Conservation (phyloP, 2,329 filamentous ascomycete species). For the Sporothrix curviconia region DNA sequence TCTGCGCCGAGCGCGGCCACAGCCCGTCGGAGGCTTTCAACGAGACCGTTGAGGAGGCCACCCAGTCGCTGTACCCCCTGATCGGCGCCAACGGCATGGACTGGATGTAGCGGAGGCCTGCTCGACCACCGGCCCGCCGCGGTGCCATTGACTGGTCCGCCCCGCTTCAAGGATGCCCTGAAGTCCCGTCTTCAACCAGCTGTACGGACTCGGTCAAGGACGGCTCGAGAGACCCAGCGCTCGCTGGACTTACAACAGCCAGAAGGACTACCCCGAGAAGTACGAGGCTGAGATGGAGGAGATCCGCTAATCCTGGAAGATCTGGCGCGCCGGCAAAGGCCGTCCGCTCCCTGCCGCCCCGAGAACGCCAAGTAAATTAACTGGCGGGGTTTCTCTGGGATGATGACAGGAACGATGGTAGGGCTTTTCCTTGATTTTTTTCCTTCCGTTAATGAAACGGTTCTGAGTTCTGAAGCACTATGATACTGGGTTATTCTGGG, state of each 20-base stretch:
- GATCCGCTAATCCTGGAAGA: conserved; percentile 95
- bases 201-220: conserved; percentile 90
- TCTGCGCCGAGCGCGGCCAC: conserved; percentile 96
- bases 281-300: conserved; percentile 98
- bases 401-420: background rate
- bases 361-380: conserved; percentile 70
- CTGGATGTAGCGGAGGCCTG: conserved; percentile 99
- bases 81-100: conserved; percentile 98
- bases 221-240: conserved; percentile 89
- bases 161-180: conserved; percentile 92
- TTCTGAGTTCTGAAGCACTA: background rate
- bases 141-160: conserved; percentile 99
- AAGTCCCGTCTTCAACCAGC: conserved; percentile 98
- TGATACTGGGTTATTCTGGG: conserved; percentile 11
- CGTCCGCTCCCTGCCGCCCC: conserved; percentile 77
- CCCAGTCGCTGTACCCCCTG: conserved; percentile 93
- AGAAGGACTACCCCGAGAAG: conserved; percentile 91
- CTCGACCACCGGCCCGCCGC: conserved; percentile 95
- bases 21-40: conserved; percentile 98
- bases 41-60: conserved; percentile 99
- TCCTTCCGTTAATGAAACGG: too few relatives aligned
- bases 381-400: background rate
- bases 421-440: background rate
- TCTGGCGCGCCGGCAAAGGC: conserved; percentile 99
- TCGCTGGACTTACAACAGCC: conserved; percentile 95